Percentiles rank a stretch among this genome's conserved stretches.
Conservation (phyloP, 225 moss, liverwort and hornwort species). For the Physcomitrium patens region DNA sequence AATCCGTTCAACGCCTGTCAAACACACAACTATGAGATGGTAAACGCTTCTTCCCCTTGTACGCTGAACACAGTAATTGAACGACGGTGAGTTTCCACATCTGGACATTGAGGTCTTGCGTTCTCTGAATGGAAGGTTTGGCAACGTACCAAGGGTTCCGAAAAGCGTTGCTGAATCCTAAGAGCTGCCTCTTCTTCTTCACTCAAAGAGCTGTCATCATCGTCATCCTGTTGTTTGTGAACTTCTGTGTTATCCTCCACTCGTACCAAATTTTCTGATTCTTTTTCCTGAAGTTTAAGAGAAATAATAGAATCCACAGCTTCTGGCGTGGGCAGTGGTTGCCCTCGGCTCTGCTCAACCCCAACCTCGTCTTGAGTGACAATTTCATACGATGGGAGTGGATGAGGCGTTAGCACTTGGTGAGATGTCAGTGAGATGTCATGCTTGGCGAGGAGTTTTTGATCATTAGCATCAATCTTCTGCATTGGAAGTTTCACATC, state of each 20-base stretch:
- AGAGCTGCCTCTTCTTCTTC: conserved; percentile 39
- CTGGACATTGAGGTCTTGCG: too few relatives aligned
- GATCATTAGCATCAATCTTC: conserved; percentile 34
- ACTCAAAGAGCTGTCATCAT: conserved; percentile 28
- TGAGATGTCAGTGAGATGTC: conserved; percentile 37
- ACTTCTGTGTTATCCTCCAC: background rate
- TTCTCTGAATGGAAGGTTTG: background rate
- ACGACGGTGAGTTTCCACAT: too few relatives aligned
- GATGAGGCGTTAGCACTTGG: conserved; percentile 40
- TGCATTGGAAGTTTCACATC: background rate
- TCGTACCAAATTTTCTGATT: conserved; percentile 16
- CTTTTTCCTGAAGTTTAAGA: conserved; percentile 18
- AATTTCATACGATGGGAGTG: conserved; percentile 47
- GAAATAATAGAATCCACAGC: conserved; percentile 17
- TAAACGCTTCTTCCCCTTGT: too few relatives aligned
- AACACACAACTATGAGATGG: background rate
- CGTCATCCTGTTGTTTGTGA: conserved; percentile 21
- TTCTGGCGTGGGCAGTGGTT: conserved; percentile 28
- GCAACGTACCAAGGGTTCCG: conserved; percentile 35
- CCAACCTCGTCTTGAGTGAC: conserved; percentile 29
- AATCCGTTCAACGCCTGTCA: conserved; percentile 51
- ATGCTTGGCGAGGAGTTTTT: conserved; percentile 36
- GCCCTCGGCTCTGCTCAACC: conserved; percentile 19
- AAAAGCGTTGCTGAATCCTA: conserved; percentile 46
- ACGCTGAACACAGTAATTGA: too few relatives aligned